Evolutionary conservation across 331 rosid species (phyloP).

Genomic region (Acacia concinna): DNA sequence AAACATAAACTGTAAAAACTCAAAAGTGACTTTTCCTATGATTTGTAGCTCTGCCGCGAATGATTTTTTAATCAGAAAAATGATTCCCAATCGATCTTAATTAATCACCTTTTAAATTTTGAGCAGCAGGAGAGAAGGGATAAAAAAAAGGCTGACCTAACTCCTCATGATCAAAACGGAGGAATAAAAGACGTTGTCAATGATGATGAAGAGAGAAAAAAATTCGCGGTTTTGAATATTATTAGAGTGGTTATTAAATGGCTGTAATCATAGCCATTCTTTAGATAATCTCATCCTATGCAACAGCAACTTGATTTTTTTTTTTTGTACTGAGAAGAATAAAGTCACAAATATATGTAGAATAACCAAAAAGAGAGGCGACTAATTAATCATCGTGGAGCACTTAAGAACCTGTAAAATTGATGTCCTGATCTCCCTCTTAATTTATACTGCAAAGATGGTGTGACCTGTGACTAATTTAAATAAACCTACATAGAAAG

Average conservation of each 20-base stretch:
- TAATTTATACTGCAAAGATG: background rate
- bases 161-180: background rate
- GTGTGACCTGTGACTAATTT: conserved; percentile 4
- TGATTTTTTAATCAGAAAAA: background rate
- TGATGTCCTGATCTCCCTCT: background rate
- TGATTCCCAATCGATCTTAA: background rate
- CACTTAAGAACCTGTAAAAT: conserved; percentile 11
- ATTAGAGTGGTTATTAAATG: background rate
- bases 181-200: conserved; percentile 21
- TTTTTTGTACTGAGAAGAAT: background rate
- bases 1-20: background rate
- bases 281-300: conserved; percentile 4
- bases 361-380: conserved; percentile 29
- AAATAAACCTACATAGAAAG: background rate
- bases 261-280: conserved; percentile 28
- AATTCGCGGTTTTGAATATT: background rate
- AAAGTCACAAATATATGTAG: background rate
- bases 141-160: conserved; percentile 23
- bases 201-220: conserved; percentile 7
- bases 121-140: background rate
- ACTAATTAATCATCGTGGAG: background rate
- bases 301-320: background rate
- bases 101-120: background rate
- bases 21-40: background rate
- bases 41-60: background rate